Evolutionary conservation across 768 basidiomycete species (phyloP).

Genomic region (Podaxis pistillaris): DNA sequence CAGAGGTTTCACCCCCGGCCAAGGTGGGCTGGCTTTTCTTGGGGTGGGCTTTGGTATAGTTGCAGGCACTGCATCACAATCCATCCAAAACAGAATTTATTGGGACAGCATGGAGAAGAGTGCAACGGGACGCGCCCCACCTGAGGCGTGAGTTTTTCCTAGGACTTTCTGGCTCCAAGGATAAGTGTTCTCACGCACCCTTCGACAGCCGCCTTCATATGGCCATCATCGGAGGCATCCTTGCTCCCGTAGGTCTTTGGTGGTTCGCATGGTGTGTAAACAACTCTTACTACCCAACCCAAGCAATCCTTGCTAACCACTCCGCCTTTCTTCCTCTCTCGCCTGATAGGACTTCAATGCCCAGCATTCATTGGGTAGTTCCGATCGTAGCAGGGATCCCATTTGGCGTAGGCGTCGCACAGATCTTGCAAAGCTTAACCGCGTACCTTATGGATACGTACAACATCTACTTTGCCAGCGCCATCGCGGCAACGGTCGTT

Average conservation of each 20-base stretch:
- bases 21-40: constrained; percentile 61
- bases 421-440: constrained; percentile 62
- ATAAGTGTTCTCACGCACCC: neutral
- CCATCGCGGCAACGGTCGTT: constrained; percentile 67
- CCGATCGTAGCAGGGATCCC: constrained; percentile 66
- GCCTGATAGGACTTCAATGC: constrained; percentile 43
- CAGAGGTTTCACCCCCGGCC: constrained; percentile 49
- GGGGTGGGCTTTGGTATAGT: constrained; percentile 61
- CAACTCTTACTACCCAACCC: neutral
- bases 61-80: constrained; percentile 48
- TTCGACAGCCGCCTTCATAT: constrained; percentile 52
- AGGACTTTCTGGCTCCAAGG: neutral
- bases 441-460: constrained; percentile 75
- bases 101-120: constrained; percentile 46
- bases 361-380: constrained; percentile 61
- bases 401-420: constrained; percentile 64
- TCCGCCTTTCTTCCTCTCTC: neutral
- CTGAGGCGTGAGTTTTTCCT: constrained; percentile 49
- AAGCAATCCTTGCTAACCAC: constrained; percentile 1
- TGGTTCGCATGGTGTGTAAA: constrained; percentile 63
- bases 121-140: constrained; percentile 48
- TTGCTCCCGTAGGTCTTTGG: constrained; percentile 59
- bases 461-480: constrained; percentile 63
- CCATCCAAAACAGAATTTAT: constrained; percentile 55
- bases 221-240: constrained; percentile 50